A percentile compares a stretch with the other conserved stretches of the same genome.
These are phyloP conservation scores for Actinomortierella ambigua DNA, from an alignment of 371 early-diverging fungal species.

Conservation along the genomic window DNA sequence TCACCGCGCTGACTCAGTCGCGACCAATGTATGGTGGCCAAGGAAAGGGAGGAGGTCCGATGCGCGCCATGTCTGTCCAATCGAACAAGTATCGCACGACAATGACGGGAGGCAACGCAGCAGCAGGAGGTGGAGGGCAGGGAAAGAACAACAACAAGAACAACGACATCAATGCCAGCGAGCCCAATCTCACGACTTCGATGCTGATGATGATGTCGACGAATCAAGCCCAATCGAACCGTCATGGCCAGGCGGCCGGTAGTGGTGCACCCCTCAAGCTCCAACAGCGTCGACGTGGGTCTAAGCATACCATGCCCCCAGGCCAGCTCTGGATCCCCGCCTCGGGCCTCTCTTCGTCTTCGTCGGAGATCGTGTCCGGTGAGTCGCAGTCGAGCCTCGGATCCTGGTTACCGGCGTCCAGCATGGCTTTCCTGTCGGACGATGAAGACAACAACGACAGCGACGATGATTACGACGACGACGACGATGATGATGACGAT, in stretches of 20 bases:
- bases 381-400: no score
- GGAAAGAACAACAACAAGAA: not conserved
- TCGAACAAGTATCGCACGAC: slow-evolving; percentile 7
- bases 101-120: not conserved
- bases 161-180: slow-evolving; percentile 16
- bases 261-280: slow-evolving; percentile 3
- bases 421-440: no score
- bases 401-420: no score
- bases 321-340: no score
- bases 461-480: no score
- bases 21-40: slow-evolving; percentile 1
- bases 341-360: no score
- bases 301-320: no score
- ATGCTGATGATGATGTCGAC: not conserved
- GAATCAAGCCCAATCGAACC: no score
- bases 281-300: not conserved
- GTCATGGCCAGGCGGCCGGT: not conserved
- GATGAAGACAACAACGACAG: no score
- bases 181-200: not conserved
- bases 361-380: no score
- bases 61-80: slow-evolving; percentile 22
- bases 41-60: slow-evolving; percentile 12
- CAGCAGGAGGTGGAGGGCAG: not conserved
- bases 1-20: slow-evolving; percentile 17
- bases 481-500: no score